These are phyloP conservation scores for Akanthomyces lecanii DNA, from an alignment of 2,329 filamentous ascomycete species.

Conservation along the genomic window DNA sequence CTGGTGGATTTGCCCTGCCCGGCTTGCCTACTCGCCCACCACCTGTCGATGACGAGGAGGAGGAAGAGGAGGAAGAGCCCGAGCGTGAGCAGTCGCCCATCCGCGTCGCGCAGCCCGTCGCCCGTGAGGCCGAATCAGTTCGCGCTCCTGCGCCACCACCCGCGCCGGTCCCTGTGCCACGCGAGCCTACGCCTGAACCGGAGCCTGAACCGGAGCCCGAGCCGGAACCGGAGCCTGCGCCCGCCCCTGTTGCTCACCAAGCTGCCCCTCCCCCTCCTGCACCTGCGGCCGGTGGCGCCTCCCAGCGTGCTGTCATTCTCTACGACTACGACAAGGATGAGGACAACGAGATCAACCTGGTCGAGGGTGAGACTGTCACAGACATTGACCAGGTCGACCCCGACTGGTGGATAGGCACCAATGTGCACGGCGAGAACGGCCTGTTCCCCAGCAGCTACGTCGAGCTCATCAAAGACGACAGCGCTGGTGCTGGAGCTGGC, in stretches of 20 bases:
- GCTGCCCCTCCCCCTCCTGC: slow-evolving; percentile 10
- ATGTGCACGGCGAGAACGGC: slow-evolving; percentile 75
- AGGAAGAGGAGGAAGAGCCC: slow-evolving; percentile 38
- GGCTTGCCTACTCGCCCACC: slow-evolving; percentile 63
- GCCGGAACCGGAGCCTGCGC: neutral
- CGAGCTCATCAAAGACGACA: slow-evolving; percentile 68
- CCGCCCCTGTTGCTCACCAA: neutral
- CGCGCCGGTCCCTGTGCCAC: slow-evolving; percentile 14
- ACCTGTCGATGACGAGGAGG: slow-evolving; percentile 50
- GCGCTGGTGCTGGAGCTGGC: slow-evolving; percentile 29
- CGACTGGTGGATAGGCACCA: slow-evolving; percentile 98
- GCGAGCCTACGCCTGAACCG: slow-evolving; percentile 13
- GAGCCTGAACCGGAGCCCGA: slow-evolving; percentile 3
- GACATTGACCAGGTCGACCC: slow-evolving; percentile 97
- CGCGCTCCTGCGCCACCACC: slow-evolving; percentile 12
- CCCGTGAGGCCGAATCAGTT: slow-evolving; percentile 44
- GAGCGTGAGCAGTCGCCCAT: slow-evolving; percentile 69
- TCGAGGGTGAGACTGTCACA: slow-evolving; percentile 81
- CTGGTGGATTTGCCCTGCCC: slow-evolving; percentile 73
- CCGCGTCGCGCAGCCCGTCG: slow-evolving; percentile 80
- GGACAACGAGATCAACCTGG: slow-evolving; percentile 90
- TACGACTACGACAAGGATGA: slow-evolving; percentile 98
- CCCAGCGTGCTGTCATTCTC: slow-evolving; percentile 70
- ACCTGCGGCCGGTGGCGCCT: slow-evolving; percentile 17
- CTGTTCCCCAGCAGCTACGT: slow-evolving; percentile 98